A percentile compares a stretch with the other conserved stretches of the same genome.
Conservation (phyloP, 1,284 basidiomycete species). For the Polyporus tsugae region DNA sequence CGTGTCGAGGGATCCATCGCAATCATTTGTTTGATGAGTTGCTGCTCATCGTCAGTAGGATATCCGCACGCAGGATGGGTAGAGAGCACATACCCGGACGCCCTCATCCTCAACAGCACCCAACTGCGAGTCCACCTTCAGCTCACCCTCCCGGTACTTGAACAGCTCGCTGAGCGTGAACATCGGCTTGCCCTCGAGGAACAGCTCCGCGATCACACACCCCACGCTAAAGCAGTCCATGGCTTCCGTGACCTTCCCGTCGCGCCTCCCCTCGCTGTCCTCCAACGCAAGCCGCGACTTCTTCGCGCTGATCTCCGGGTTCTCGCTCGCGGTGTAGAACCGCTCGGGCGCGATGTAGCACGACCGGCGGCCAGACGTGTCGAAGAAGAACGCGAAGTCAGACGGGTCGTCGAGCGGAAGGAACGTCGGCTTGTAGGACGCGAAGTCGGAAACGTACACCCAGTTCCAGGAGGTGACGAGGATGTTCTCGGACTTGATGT, state of each 20-base stretch:
- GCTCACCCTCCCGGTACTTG: conserved; percentile 91
- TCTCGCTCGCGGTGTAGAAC: conserved; percentile 83
- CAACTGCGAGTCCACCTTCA: conserved; percentile 80
- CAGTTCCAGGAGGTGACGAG: conserved; percentile 97
- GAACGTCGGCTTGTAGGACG: conserved; percentile 96
- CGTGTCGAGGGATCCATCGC: conserved; percentile 79
- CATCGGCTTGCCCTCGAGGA: conserved; percentile 92
- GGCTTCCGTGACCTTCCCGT: conserved; percentile 89
- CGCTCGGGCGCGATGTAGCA: conserved; percentile 98
- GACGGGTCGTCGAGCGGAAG: conserved; percentile 97
- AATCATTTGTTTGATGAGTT: conserved; percentile 91
- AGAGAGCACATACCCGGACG: conserved; percentile 72
- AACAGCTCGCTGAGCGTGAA: conserved; percentile 97
- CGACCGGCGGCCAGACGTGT: conserved; percentile 91
- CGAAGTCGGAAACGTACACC: conserved; percentile 96
- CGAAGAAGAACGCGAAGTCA: conserved; percentile 98
- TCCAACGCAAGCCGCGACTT: conserved; percentile 60
- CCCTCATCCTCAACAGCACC: conserved; percentile 82
- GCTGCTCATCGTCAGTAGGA: conserved; percentile 51
- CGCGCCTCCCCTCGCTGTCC: conserved; percentile 56
- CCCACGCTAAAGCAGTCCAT: conserved; percentile 99
- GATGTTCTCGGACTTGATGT: conserved; percentile 98
- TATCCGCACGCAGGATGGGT: background rate
- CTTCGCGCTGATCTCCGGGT: conserved; percentile 75
- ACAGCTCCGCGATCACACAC: conserved; percentile 96